These are phyloP conservation scores for Rhodomyrtus tomentosa DNA, from an alignment of 345 rosid genomes.

Conservation along the genomic window DNA sequence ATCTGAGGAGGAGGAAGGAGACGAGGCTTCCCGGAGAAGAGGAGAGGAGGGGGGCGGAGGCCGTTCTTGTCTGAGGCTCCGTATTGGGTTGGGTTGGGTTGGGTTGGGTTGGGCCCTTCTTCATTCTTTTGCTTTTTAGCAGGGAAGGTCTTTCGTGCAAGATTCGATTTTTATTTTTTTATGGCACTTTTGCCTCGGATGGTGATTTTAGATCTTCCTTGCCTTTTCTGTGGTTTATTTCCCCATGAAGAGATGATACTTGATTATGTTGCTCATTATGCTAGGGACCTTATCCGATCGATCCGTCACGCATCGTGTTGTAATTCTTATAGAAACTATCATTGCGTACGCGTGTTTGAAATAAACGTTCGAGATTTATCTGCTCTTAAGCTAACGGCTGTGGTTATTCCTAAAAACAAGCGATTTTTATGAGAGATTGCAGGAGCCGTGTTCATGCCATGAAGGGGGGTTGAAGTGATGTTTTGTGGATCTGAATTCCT, in stretches of 20 bases:
- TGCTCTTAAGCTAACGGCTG: too few relatives aligned
- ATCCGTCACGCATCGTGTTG: rapidly evolving
- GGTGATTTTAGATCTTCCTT: neutral
- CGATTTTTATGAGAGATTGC: rapidly evolving
- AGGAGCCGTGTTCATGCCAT: rapidly evolving
- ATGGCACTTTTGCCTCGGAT: neutral
- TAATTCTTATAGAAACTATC: too few relatives aligned
- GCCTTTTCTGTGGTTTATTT: neutral
- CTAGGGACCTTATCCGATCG: neutral
- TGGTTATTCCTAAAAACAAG: neutral
- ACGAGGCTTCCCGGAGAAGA: neutral
- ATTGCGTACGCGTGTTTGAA: too few relatives aligned
- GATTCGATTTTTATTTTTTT: neutral
- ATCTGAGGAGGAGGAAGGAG: neutral
- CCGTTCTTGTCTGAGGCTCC: neutral
- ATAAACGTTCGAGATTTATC: rapidly evolving
- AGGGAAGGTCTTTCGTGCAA: neutral
- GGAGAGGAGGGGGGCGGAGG: neutral
- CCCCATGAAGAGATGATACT: neutral
- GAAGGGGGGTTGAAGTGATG: neutral
- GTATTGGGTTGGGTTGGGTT: neutral
- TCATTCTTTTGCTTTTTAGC: neutral
- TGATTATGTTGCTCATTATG: neutral
- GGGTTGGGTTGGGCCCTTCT: too few relatives aligned
- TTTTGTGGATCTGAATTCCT: rapidly evolving